Evolutionary conservation across 768 basidiomycete genomes (phyloP).

Genomic region (Pseudohyphozyma bogoriensis): DNA sequence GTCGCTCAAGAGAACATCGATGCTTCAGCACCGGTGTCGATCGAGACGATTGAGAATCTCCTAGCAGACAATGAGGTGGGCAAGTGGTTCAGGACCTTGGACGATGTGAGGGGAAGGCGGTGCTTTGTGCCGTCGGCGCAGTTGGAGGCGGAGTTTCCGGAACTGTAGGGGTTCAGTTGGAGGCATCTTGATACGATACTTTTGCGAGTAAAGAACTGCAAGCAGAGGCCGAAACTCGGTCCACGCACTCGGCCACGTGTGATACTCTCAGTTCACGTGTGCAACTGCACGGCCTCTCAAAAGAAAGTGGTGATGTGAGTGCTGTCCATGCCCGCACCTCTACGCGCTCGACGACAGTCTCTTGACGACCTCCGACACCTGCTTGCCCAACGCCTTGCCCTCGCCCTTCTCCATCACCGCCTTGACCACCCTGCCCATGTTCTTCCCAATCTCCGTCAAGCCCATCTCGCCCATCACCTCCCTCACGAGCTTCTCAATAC

Average conservation of each 20-base stretch:
- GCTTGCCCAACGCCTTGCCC: conserved; percentile 10
- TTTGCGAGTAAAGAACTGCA: too few species aligned
- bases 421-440: conserved; percentile 19
- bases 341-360: too few species aligned
- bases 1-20: conserved; percentile 26
- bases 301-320: too few species aligned
- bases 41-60: neutral
- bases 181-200: too few species aligned
- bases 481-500: conserved; percentile 10
- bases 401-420: conserved; percentile 6
- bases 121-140: conserved; percentile 10
- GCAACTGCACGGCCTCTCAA: too few species aligned
- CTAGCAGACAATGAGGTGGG: neutral
- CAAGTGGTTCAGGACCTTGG: conserved; percentile 14
- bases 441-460: conserved; percentile 14
- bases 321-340: too few species aligned
- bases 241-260: too few species aligned
- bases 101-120: conserved; percentile 1
- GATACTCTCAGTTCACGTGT: too few species aligned
- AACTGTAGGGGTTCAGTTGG: too few species aligned
- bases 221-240: too few species aligned
- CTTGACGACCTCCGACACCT: conserved; percentile 14
- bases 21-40: neutral
- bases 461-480: conserved; percentile 5
- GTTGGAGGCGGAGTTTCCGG: conserved; percentile 15